phyloP scores from a whole-genome alignment of 768 basidiomycete species.

The Mycena indigotica region DNA sequence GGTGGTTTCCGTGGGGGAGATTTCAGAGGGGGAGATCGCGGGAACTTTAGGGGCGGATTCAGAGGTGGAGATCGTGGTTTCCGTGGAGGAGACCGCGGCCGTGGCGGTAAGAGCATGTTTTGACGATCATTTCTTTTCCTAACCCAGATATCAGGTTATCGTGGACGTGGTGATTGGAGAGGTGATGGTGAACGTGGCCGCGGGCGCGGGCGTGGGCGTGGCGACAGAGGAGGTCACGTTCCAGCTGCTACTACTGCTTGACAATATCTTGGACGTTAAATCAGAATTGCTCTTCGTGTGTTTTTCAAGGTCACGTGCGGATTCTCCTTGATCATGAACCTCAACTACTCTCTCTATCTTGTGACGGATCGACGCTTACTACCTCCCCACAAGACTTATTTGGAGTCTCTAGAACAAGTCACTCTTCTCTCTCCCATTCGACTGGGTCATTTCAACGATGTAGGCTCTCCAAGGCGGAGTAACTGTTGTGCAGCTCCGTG shows the following conservation, averaged over 20 bases:
- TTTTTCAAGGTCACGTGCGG: not conserved
- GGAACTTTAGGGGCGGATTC: slow-evolving; percentile 38
- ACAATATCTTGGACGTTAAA: not conserved
- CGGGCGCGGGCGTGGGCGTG: slow-evolving; percentile 48
- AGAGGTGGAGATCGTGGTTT: slow-evolving; percentile 38
- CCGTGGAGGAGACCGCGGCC: slow-evolving; percentile 28
- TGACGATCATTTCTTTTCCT: not conserved
- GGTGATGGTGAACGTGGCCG: slow-evolving; percentile 46
- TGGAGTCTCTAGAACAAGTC: slow-evolving; percentile 76
- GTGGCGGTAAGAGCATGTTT: slow-evolving; percentile 23
- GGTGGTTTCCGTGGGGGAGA: slow-evolving; percentile 38
- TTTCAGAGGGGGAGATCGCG: slow-evolving; percentile 26
- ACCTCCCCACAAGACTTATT: slow-evolving; percentile 75
- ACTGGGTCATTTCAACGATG: slow-evolving; percentile 1
- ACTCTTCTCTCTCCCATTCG: slow-evolving; percentile 4
- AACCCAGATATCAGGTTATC: slow-evolving; percentile 4
- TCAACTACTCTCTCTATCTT: slow-evolving; percentile 80
- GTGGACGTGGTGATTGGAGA: slow-evolving; percentile 49
- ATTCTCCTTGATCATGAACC: slow-evolving; percentile 14
- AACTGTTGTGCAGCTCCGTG: slow-evolving; percentile 86
- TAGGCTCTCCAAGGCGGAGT: slow-evolving; percentile 86
- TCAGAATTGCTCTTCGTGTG: slow-evolving; percentile 8
- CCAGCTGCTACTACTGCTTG: not conserved
- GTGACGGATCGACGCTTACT: slow-evolving; percentile 83
- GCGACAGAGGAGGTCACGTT: slow-evolving; percentile 21